Evolutionary conservation across 2,329 filamentous ascomycete species (phyloP).

Genomic region (Arthrinium phaeospermum): DNA sequence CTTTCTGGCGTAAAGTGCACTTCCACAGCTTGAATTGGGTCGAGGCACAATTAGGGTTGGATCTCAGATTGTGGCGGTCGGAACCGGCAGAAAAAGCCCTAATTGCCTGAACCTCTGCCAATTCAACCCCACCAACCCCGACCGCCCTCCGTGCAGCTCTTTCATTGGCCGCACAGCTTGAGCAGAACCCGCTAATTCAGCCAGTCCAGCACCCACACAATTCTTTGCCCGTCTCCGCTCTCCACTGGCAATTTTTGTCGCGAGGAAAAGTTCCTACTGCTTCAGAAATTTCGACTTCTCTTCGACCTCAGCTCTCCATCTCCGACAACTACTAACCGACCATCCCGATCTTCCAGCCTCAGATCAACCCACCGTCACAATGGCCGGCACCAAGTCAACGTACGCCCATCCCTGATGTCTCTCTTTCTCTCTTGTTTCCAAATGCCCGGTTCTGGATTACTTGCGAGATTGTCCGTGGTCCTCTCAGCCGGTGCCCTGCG

Average conservation of each 20-base stretch:
- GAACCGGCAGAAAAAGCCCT: not conserved
- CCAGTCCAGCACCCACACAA: not conserved
- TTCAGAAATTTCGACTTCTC: conserved; percentile 20
- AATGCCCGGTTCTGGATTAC: conserved; percentile 57
- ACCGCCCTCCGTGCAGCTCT: not conserved
- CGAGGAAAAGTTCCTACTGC: not conserved
- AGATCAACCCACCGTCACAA: conserved; percentile 39
- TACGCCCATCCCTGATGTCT: conserved; percentile 54
- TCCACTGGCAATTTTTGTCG: conserved; percentile 14
- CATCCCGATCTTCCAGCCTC: conserved; percentile 19
- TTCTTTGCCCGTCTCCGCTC: not conserved
- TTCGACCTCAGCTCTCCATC: conserved; percentile 14
- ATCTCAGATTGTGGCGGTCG: conserved; percentile 1
- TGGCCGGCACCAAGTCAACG: conserved; percentile 42
- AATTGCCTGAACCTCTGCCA: not conserved
- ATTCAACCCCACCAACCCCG: not conserved
- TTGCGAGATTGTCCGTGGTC: conserved; percentile 79
- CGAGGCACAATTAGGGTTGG: conserved; percentile 10
- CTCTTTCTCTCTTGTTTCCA: conserved; percentile 42
- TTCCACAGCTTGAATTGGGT: not conserved
- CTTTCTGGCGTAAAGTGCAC: conserved; percentile 2
- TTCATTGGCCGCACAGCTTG: not conserved
- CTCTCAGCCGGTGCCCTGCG: conserved; percentile 72
- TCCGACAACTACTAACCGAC: conserved; percentile 24
- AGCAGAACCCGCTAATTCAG: not conserved